Conservation (phyloP, 1,284 basidiomycete species). For the Ceratobasidium sp. region DNA sequence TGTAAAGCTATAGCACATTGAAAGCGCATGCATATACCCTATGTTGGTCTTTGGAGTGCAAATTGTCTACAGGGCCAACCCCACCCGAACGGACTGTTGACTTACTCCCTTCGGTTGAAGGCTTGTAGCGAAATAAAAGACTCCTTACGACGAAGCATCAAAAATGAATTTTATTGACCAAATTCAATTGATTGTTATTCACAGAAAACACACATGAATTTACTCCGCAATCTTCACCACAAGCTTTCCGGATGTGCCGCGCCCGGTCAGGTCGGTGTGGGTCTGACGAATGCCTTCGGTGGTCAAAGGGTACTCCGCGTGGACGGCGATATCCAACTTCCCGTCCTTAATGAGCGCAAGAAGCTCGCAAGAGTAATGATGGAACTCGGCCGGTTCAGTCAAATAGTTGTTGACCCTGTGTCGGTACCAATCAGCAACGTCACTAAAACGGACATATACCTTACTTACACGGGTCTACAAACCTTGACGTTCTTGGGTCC, state of each 20-base stretch:
- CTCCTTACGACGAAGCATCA: not conserved
- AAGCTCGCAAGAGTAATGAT: slow-evolving; percentile 72
- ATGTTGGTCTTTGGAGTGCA: too few relatives aligned
- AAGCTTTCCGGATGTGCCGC: slow-evolving; percentile 85
- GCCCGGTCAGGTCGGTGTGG: slow-evolving; percentile 81
- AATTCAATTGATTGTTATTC: not conserved
- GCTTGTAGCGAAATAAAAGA: too few relatives aligned
- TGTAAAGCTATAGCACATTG: too few relatives aligned
- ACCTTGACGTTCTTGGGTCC: slow-evolving; percentile 86
- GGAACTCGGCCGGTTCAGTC: slow-evolving; percentile 75
- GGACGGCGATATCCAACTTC: slow-evolving; percentile 74
- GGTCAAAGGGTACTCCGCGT: slow-evolving; percentile 85
- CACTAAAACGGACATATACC: slow-evolving; percentile 2
- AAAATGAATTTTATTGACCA: not conserved
- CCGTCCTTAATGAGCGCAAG: slow-evolving; percentile 72
- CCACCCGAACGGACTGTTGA: too few relatives aligned
- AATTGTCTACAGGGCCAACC: too few relatives aligned
- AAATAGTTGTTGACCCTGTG: slow-evolving; percentile 65
- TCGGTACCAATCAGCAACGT: not conserved
- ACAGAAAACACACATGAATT: not conserved
- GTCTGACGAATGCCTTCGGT: slow-evolving; percentile 81
- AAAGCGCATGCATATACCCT: too few relatives aligned
- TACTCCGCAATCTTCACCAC: slow-evolving; percentile 68
- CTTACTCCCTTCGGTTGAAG: too few relatives aligned
- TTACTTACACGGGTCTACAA: slow-evolving; percentile 74